Base-by-base conservation (phyloP, 345 rosid genomes). In the Euphorbia lathyris region DNA sequence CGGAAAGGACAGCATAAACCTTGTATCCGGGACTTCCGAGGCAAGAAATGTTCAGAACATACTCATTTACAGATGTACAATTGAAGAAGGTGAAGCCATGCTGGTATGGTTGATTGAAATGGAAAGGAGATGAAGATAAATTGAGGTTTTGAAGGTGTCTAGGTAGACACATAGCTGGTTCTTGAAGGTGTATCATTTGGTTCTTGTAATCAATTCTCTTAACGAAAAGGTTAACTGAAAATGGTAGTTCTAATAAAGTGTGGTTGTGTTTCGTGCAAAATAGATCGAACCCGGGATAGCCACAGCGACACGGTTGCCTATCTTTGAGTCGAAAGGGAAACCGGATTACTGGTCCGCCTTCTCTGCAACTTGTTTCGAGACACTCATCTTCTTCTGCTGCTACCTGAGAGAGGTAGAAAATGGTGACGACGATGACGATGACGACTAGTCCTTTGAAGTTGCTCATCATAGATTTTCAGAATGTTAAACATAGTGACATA, bases 191-290 rank as follows among this genome's bases (percentile, higher is more conserved):
- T n/a, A 76, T 65, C 26, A 4, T 0, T 51, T 70, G 71, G 5
- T 34, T 5, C 30, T 20, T 58, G 36, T 75, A 75, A 53, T 75
- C 71, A 26, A 75, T 69, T 17, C 5, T 1, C 22, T 63, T 20
- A 13, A 75, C 61, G 14, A 30, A 23, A 5, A 73, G 23, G 5
- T 67, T 73, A 7, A 67, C 77, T 5, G 77, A 73, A 4, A 0
- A 4, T n/a, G 77, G 71, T 0, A 73, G 77, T 34, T 73, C 42
- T 4, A 73, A 30, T 17, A 73, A 9, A 4, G 77, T 59, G 17
- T 62, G 48, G 17, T 10, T 5, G 1, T 0, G 52, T 26, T 59
- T 20, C 29, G 32, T 27, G 71, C 79, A 75, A 20, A 74, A 70
- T 13, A 75, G 63, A 20, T 26, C 30, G 29, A 75, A 75, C 43